Percentiles rank a stretch among this genome's conserved stretches.
Evolutionary conservation across 208 protist species (phyloP).

Genomic region (Balamuthia mandrillaris): DNA sequence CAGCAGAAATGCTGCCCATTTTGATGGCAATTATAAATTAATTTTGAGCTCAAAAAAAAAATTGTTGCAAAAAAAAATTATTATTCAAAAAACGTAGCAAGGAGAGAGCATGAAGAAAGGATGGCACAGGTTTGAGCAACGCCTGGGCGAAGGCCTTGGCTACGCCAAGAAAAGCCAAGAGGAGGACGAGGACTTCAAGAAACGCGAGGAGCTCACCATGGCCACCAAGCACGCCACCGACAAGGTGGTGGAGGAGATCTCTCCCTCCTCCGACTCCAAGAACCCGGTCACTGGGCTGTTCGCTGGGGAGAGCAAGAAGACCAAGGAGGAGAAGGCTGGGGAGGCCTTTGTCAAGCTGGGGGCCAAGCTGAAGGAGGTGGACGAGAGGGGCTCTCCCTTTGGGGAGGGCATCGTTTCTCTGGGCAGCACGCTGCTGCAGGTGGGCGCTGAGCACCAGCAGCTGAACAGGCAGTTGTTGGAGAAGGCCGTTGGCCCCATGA

Average conservation of each 20-base stretch:
- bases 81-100: too few relatives aligned
- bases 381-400: not conserved
- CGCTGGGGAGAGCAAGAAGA: not conserved
- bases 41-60: too few relatives aligned
- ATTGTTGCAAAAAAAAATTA: too few relatives aligned
- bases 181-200: not conserved
- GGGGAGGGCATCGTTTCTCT: not conserved
- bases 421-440: not conserved
- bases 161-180: not conserved
- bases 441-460: too few relatives aligned
- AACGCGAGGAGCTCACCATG: not conserved
- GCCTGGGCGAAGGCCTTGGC: not conserved
- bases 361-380: not conserved
- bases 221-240: not conserved
- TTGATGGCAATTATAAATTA: too few relatives aligned
- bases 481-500: too few relatives aligned
- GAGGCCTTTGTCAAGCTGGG: not conserved
- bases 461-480: too few relatives aligned
- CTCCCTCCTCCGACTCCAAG: too few relatives aligned
- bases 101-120: constrained; percentile 36
- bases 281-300: not conserved
- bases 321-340: constrained; percentile 19
- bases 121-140: not conserved
- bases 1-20: too few relatives aligned
- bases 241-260: not conserved